Evolutionary conservation across 345 rosid genomes (phyloP).

Genomic region (Populus davidiana): DNA sequence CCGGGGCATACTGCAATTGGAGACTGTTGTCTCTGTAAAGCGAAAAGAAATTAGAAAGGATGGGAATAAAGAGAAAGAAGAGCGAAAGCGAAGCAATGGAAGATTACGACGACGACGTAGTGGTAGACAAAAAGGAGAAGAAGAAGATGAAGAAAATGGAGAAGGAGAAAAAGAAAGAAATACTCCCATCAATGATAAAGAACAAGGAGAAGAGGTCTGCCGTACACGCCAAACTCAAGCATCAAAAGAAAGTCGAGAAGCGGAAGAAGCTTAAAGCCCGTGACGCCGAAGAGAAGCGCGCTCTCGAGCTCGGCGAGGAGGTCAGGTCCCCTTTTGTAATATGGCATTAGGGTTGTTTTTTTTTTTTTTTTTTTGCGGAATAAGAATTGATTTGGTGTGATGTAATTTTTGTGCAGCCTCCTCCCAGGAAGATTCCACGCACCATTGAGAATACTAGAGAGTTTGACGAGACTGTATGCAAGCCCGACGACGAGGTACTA

Average conservation of each 20-base stretch:
- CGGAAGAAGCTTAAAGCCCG: constrained; percentile 79
- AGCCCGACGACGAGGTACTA: constrained; percentile 84
- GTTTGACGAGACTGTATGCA: constrained; percentile 80
- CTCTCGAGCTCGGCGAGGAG: constrained; percentile 95
- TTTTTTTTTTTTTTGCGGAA: neutral
- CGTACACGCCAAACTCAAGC: constrained; percentile 74
- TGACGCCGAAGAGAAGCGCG: constrained; percentile 69
- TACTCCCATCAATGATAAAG: constrained; percentile 85
- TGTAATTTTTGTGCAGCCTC: constrained; percentile 47
- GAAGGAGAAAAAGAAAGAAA: constrained; percentile 29
- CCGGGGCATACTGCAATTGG: neutral
- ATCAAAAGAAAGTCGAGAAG: constrained; percentile 79
- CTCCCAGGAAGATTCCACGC: constrained; percentile 59
- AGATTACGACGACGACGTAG: neutral
- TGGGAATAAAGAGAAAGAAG: constrained; percentile 10
- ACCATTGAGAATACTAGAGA: constrained; percentile 96
- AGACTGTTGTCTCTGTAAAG: neutral
- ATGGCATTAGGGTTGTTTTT: neutral
- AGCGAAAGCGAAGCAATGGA: neutral
- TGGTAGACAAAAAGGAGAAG: neutral
- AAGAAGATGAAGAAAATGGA: constrained; percentile 25
- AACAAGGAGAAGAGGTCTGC: constrained; percentile 89
- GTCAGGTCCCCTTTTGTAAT: constrained; percentile 21
- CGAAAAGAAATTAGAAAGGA: neutral
- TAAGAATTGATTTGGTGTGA: neutral